A percentile compares a stretch with the other conserved stretches of the same genome.
These are phyloP conservation scores for Neurospora sp. DNA, from an alignment of 495 filamentous ascomycete genomes.

Conservation along the genomic window DNA sequence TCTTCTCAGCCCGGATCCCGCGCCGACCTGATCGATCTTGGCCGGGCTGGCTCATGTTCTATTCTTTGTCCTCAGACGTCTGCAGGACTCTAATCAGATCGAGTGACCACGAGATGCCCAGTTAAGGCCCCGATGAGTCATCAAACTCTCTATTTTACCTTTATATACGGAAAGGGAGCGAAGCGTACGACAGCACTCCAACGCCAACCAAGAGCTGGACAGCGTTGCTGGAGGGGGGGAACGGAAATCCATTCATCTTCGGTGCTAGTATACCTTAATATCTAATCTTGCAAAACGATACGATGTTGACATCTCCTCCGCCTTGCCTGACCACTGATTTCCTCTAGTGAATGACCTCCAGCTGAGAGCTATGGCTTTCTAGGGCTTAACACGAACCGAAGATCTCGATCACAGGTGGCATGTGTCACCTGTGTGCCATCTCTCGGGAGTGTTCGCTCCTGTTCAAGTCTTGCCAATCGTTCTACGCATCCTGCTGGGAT, in stretches of 20 bases:
- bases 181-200: neutral
- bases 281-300: neutral
- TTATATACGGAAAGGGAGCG: neutral
- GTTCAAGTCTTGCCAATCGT: neutral
- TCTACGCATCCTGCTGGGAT: neutral
- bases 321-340: neutral
- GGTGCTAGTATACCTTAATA: neutral
- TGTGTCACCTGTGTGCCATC: neutral
- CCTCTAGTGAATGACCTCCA: neutral
- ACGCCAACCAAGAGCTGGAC: slow-evolving; percentile 24
- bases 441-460: neutral
- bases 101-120: neutral
- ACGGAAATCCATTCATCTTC: neutral
- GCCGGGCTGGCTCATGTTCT: neutral
- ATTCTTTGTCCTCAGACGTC: neutral
- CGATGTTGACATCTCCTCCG: neutral
- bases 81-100: neutral
- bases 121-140: neutral
- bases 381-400: neutral
- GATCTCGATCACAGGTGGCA: neutral
- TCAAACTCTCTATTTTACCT: neutral
- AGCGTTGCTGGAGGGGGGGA: slow-evolving; percentile 3
- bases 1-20: slow-evolving; percentile 5
- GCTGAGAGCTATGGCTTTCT: neutral
- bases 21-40: neutral